These are phyloP conservation scores for Strobilomyces dryophilus DNA, from an alignment of 768 basidiomycete genomes.

Conservation along the genomic window DNA sequence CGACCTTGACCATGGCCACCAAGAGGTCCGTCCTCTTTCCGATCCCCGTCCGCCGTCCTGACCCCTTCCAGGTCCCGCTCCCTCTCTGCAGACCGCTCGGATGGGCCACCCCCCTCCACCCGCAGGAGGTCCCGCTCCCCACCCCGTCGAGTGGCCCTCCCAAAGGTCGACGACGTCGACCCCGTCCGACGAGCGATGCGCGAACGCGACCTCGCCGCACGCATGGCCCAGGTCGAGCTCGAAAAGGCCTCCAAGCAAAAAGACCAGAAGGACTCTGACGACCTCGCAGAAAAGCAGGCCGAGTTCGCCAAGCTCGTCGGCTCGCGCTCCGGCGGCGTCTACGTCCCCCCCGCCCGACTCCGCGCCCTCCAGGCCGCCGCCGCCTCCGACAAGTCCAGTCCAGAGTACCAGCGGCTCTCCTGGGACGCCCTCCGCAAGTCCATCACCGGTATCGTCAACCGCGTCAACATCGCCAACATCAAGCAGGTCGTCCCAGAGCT, in stretches of 20 bases:
- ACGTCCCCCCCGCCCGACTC: slow-evolving; percentile 92
- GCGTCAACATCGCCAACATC: slow-evolving; percentile 96
- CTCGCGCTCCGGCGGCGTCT: slow-evolving; percentile 88
- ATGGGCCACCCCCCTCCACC: slow-evolving; percentile 37
- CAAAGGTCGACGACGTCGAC: slow-evolving; percentile 66
- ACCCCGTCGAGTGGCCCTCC: slow-evolving; percentile 33
- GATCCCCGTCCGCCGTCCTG: not conserved
- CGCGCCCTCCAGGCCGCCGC: slow-evolving; percentile 87
- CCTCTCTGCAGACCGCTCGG: slow-evolving; percentile 32
- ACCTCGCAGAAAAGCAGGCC: slow-evolving; percentile 63
- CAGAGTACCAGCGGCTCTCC: slow-evolving; percentile 91
- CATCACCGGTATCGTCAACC: slow-evolving; percentile 99
- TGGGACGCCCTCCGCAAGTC: slow-evolving; percentile 99
- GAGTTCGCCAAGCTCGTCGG: slow-evolving; percentile 86
- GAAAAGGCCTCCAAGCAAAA: slow-evolving; percentile 54
- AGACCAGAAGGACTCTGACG: slow-evolving; percentile 41
- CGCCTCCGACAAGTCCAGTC: slow-evolving; percentile 70
- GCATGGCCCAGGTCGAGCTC: slow-evolving; percentile 65
- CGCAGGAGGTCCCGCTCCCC: slow-evolving; percentile 42
- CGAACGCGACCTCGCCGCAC: slow-evolving; percentile 73
- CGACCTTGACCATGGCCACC: slow-evolving; percentile 37
- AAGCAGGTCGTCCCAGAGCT: slow-evolving; percentile 89
- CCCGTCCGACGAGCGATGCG: slow-evolving; percentile 72
- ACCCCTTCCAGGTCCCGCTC: slow-evolving; percentile 44
- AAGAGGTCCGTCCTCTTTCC: slow-evolving; percentile 31